Evolutionary conservation across 192 early-diverging fungal genomes (phyloP), one percentile per base, ranked within the genome.

Genomic region (Gorgonomyces haynaldii): DNA sequence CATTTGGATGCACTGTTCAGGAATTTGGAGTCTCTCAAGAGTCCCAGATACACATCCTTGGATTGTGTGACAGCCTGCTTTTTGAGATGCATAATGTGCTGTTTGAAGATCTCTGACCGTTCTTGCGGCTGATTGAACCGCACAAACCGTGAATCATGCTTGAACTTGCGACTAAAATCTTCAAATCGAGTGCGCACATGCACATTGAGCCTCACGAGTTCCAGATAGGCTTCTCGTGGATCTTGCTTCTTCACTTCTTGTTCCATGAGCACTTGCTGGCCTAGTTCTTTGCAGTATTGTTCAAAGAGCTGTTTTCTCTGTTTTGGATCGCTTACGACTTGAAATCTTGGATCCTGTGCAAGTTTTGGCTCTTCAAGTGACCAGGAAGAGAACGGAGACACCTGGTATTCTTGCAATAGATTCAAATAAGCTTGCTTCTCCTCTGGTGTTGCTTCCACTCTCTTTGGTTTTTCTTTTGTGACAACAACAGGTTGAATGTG

Each of bases 381-480:
- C 75, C 79, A 85, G 3, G 79, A 81, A 19, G 84, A 70, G 44
- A 81, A 89, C 20, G 81, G 85, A n/a, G 69, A 78, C 15, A 84
- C 75, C 13, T 83, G 66, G 23, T 64, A 66, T 45, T 89, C 86
- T n/a, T n/a, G n/a, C n/a, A n/a, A n/a, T n/a, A n/a, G n/a, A n/a
- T n/a, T n/a, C n/a, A n/a, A n/a, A n/a, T n/a, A n/a, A n/a, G n/a
- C n/a, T n/a, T n/a, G n/a, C n/a, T n/a, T n/a, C n/a, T n/a, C n/a
- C n/a, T n/a, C n/a, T n/a, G n/a, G n/a, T n/a, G n/a, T n/a, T n/a
- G n/a, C n/a, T n/a, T n/a, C n/a, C n/a, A n/a, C n/a, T n/a, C n/a
- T n/a, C n/a, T n/a, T n/a, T n/a, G n/a, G n/a, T n/a, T n/a, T n/a
- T n/a, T n/a, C n/a, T n/a, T n/a, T n/a, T n/a, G n/a, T n/a, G n/a